Evolutionary conservation across 73 alveolate genomes (phyloP).

Genomic region (Effrenium voratum): DNA sequence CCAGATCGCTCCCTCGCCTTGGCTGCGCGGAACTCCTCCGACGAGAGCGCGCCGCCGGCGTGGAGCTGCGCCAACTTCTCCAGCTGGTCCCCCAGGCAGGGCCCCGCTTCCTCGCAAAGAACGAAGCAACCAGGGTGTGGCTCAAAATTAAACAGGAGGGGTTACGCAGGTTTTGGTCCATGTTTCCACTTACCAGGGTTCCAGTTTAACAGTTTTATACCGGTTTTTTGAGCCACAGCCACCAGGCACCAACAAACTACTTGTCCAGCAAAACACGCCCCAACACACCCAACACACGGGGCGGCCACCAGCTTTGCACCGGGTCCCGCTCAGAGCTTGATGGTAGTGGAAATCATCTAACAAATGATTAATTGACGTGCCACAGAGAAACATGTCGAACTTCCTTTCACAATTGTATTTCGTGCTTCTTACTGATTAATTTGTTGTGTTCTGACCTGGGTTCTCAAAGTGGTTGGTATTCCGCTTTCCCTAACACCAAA

Average conservation of each 20-base stretch:
- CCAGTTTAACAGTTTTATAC: neutral
- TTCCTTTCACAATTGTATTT: neutral
- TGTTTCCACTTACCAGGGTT: neutral
- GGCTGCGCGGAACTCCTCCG: neutral
- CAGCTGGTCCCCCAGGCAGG: slow-evolving; percentile 49
- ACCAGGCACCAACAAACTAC: neutral
- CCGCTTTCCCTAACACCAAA: neutral
- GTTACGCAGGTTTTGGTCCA: no score
- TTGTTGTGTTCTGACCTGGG: neutral
- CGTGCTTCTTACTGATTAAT: neutral
- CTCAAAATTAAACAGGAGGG: no score
- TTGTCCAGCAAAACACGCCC: neutral
- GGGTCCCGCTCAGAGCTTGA: no score
- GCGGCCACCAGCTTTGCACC: no score
- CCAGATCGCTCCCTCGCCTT: neutral
- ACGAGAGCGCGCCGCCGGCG: slow-evolving; percentile 1
- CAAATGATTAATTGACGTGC: no score
- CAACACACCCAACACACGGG: neutral
- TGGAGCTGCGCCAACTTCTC: neutral
- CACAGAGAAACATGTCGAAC: neutral
- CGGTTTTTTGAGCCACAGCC: neutral
- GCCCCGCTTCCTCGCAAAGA: no score
- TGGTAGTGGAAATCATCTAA: no score
- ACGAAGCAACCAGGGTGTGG: no score
- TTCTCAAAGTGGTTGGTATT: neutral